Percentiles rank a stretch among this genome's conserved stretches.
phyloP scores from a whole-genome alignment of 768 basidiomycete genomes.

The Naganishia antarctica region DNA sequence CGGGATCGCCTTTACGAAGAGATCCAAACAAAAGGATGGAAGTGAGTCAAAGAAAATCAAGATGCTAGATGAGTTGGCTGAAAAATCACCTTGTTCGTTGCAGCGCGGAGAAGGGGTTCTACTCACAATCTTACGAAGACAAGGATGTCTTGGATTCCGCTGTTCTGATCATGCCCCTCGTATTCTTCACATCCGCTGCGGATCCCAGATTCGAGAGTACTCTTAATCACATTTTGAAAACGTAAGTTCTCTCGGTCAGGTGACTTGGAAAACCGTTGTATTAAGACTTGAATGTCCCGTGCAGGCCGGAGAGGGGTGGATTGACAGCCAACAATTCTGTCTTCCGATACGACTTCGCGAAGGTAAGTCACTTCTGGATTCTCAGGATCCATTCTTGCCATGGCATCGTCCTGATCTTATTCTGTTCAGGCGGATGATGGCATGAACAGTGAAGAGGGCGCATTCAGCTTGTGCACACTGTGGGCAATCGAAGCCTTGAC shows the following conservation, averaged over 20 bases:
- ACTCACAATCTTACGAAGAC: slow-evolving; percentile 88
- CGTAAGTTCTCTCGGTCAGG: slow-evolving; percentile 47
- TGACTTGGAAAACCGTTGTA: too few species aligned
- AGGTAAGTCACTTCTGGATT: slow-evolving; percentile 37
- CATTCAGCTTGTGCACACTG: slow-evolving; percentile 69
- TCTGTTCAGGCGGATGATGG: slow-evolving; percentile 67
- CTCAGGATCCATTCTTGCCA: too few species aligned
- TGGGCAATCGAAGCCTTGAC: slow-evolving; percentile 64
- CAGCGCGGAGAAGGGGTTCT: slow-evolving; percentile 54
- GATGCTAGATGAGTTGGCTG: too few species aligned
- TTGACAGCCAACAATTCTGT: slow-evolving; percentile 70
- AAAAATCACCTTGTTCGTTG: background rate
- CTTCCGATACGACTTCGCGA: slow-evolving; percentile 80
- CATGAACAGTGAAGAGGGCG: slow-evolving; percentile 92
- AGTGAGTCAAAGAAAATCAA: too few species aligned
- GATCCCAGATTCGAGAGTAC: slow-evolving; percentile 87
- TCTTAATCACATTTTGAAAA: slow-evolving; percentile 72
- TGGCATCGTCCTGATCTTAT: background rate
- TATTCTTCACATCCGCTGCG: slow-evolving; percentile 65
- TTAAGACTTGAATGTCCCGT: too few species aligned
- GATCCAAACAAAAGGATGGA: slow-evolving; percentile 84
- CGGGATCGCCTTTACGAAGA: slow-evolving; percentile 87
- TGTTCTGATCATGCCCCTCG: slow-evolving; percentile 56
- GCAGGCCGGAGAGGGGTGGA: slow-evolving; percentile 74
- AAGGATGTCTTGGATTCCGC: slow-evolving; percentile 69